Percentiles rank a stretch among this genome's conserved stretches.
These are phyloP conservation scores for Benincasa hispida DNA, from an alignment of 306 rosid species.

Conservation along the genomic window DNA sequence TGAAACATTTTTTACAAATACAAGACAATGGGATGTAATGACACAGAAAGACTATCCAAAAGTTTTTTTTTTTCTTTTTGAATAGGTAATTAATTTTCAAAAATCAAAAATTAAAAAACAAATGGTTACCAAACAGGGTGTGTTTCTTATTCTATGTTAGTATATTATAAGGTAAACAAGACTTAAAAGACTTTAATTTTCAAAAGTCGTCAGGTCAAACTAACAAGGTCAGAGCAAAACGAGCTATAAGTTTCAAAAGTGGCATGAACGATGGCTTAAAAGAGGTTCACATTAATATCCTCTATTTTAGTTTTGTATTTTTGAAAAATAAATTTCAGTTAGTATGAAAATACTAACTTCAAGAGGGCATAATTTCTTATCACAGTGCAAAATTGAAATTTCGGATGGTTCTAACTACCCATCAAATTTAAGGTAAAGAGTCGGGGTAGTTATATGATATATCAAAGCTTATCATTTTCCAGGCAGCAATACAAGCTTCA, in stretches of 20 bases:
- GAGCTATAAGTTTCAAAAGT: neutral
- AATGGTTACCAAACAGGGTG: too few relatives aligned
- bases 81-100: too few relatives aligned
- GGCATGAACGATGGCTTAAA: neutral
- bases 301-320: neutral
- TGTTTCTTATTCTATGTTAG: too few relatives aligned
- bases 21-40: neutral
- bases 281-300: neutral
- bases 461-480: neutral
- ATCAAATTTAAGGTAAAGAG: neutral
- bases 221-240: neutral
- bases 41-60: neutral
- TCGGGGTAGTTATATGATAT: neutral
- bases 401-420: neutral
- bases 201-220: neutral
- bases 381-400: neutral
- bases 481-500: neutral
- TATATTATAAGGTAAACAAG: neutral
- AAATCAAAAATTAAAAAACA: too few relatives aligned
- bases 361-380: neutral
- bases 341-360: neutral
- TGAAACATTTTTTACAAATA: neutral
- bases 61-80: too few relatives aligned
- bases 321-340: neutral
- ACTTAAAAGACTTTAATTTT: neutral